Evolutionary conservation across 495 filamentous ascomycete species (phyloP).

Genomic region (Rusavskia elegans): DNA sequence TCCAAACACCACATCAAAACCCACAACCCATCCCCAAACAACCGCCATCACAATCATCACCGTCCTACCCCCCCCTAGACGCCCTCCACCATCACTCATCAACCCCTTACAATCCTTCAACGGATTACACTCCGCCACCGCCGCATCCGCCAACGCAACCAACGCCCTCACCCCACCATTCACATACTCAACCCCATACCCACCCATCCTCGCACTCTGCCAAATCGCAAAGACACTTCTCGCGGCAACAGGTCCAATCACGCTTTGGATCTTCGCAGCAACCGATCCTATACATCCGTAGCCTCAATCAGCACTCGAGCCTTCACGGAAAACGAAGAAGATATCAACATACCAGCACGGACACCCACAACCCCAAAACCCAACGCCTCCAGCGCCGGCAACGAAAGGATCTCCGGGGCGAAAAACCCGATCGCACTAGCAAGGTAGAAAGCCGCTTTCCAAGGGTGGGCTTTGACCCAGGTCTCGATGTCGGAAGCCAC

Average conservation of each 20-base stretch:
- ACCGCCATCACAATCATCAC: background rate
- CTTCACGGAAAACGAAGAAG: background rate
- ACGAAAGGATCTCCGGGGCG: background rate
- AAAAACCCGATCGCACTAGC: background rate
- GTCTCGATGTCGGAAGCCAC: background rate
- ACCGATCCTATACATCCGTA: background rate
- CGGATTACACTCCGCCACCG: background rate
- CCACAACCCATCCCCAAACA: too few species aligned
- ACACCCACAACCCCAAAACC: background rate
- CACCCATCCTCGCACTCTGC: slow-evolving; percentile 1
- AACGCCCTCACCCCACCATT: background rate
- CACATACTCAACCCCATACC: slow-evolving; percentile 1
- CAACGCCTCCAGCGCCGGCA: background rate
- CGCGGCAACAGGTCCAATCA: background rate
- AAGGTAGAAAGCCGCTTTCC: background rate
- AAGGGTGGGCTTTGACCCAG: background rate
- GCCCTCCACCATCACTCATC: background rate
- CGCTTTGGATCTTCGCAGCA: background rate
- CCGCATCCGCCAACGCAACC: slow-evolving; percentile 1
- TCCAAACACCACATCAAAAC: too few species aligned
- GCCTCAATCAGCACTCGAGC: background rate
- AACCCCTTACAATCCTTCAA: slow-evolving; percentile 1
- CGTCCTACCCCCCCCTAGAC: background rate
- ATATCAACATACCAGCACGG: background rate
- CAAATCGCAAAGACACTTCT: background rate